These are phyloP conservation scores for Collariella sp. DNA, from an alignment of 495 filamentous ascomycete species.

Conservation along the genomic window DNA sequence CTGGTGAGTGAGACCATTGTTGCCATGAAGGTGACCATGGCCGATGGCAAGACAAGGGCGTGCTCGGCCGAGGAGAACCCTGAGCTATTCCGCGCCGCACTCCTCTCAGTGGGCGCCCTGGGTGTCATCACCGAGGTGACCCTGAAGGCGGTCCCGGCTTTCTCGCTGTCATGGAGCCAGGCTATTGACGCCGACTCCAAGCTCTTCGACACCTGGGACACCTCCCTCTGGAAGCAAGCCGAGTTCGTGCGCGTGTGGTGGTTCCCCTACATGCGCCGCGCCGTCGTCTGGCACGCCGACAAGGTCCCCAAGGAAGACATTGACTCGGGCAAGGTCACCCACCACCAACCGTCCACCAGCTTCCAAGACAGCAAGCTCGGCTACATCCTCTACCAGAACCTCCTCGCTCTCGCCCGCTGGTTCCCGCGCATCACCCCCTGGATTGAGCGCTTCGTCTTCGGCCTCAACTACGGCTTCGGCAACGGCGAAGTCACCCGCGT, in stretches of 20 bases:
- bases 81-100: conserved; percentile 78
- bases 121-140: conserved; percentile 87
- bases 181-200: conserved; percentile 56
- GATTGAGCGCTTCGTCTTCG: conserved; percentile 91
- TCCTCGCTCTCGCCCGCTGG: conserved; percentile 70
- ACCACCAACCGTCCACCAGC: conserved; percentile 35
- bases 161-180: conserved; percentile 80
- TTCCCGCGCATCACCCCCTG: conserved; percentile 71
- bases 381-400: conserved; percentile 79
- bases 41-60: conserved; percentile 64
- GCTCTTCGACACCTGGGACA: conserved; percentile 65
- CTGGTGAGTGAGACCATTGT: conserved; percentile 68
- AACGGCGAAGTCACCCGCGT: conserved; percentile 50
- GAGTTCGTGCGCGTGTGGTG: conserved; percentile 96
- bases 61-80: conserved; percentile 65
- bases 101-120: conserved; percentile 79
- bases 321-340: conserved; percentile 50
- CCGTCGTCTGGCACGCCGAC: conserved; percentile 80
- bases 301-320: conserved; percentile 17
- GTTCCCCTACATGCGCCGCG: conserved; percentile 82
- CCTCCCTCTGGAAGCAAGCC: conserved; percentile 66
- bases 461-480: conserved; percentile 86
- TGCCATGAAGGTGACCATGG: conserved; percentile 67
- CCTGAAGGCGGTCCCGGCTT: conserved; percentile 65
- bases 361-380: conserved; percentile 79